Percentiles rank a stretch among this genome's conserved stretches.
Evolutionary conservation across 192 early-diverging fungal genomes (phyloP).

Genomic region (Entomortierella chlamydospora): DNA sequence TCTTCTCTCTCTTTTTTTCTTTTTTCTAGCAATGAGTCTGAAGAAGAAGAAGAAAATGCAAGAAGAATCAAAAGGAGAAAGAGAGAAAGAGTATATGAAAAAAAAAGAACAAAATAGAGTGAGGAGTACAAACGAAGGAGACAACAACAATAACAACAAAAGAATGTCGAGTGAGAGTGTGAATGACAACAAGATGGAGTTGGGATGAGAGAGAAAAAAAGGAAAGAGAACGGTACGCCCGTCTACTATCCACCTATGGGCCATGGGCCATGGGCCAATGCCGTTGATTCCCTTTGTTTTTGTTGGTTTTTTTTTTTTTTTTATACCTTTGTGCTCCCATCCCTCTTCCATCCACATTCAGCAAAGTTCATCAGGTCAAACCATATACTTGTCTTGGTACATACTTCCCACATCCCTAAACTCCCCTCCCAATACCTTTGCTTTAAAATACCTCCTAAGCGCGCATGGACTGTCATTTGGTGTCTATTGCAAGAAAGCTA

Average conservation of each 20-base stretch:
- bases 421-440: too few species aligned
- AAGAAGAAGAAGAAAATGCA: neutral
- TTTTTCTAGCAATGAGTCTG: too few species aligned
- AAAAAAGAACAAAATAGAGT: neutral
- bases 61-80: neutral
- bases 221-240: neutral
- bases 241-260: neutral
- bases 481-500: too few species aligned
- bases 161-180: too few species aligned
- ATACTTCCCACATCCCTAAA: too few species aligned
- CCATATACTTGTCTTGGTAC: too few species aligned
- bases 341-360: neutral
- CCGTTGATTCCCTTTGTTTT: neutral
- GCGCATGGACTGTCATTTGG: too few species aligned
- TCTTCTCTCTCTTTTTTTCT: too few species aligned
- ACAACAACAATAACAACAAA: too few species aligned
- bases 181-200: too few species aligned
- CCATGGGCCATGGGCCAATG: slow-evolving; percentile 5
- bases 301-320: neutral
- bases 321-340: slow-evolving; percentile 1
- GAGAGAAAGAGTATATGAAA: neutral
- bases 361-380: too few species aligned
- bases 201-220: neutral
- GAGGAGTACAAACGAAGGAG: neutral
- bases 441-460: too few species aligned